Conservation (phyloP, 1,284 basidiomycete genomes). For the Heterobasidion occidentale region DNA sequence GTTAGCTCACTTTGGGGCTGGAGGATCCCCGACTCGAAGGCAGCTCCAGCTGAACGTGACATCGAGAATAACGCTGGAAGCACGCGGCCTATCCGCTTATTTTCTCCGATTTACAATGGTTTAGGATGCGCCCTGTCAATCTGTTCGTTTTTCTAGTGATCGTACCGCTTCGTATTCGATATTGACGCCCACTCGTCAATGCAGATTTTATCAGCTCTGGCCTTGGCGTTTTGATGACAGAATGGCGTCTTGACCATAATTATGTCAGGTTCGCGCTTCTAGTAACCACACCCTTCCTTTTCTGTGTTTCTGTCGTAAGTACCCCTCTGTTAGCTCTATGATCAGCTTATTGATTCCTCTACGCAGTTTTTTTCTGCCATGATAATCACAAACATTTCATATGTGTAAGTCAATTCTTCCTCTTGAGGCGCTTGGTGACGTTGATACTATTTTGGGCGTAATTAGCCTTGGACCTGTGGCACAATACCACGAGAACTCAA, state of each 20-base stretch:
- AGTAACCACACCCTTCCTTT: conserved; percentile 54
- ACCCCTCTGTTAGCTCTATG: background rate
- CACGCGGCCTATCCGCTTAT: conserved; percentile 51
- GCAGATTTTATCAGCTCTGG: conserved; percentile 60
- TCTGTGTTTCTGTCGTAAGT: conserved; percentile 64
- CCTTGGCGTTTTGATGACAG: conserved; percentile 48
- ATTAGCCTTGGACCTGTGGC: conserved; percentile 61
- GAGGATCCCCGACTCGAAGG: conserved; percentile 24
- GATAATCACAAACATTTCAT: conserved; percentile 53
- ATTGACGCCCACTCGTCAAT: background rate
- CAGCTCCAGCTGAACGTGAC: conserved; percentile 23
- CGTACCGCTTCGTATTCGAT: background rate
- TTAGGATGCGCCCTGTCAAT: conserved; percentile 55
- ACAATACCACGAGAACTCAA: conserved; percentile 68
- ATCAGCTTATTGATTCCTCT: no score
- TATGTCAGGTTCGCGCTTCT: conserved; percentile 59
- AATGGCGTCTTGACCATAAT: conserved; percentile 60
- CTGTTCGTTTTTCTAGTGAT: conserved; percentile 34
- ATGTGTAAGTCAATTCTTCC: conserved; percentile 20
- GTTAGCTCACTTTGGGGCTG: conserved; percentile 23
- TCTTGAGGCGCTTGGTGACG: no score
- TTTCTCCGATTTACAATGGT: conserved; percentile 74
- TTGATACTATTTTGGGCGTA: no score
- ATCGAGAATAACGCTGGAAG: conserved; percentile 42
- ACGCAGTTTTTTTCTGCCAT: conserved; percentile 55